Percentiles rank a stretch among this genome's conserved stretches.
phyloP scores from a whole-genome alignment of 257 asterid species.

The Fraxinus americana region DNA sequence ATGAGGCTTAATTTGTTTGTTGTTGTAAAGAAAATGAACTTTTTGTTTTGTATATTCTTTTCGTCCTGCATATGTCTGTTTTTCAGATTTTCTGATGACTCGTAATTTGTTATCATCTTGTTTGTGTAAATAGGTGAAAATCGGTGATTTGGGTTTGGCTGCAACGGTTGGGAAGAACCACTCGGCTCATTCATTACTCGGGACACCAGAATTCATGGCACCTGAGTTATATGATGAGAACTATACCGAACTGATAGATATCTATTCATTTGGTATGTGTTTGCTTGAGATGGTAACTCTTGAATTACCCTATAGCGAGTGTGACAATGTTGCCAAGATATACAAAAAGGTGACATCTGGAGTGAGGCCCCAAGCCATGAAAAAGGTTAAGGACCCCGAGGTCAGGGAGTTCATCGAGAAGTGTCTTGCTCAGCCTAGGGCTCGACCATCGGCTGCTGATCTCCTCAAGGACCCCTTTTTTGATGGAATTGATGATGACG shows the following conservation, averaged over 20 bases:
- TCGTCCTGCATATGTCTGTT: no score
- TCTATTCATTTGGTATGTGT: conserved; percentile 85
- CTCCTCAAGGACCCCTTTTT: conserved; percentile 69
- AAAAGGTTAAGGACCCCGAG: conserved; percentile 65
- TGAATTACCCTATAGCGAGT: conserved; percentile 69
- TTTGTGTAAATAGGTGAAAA: conserved; percentile 59
- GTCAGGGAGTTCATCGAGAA: conserved; percentile 66
- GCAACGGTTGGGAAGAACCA: conserved; percentile 61
- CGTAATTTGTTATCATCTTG: conserved; percentile 4
- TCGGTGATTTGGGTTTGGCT: conserved; percentile 84
- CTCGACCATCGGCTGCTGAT: conserved; percentile 70
- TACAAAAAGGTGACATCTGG: conserved; percentile 74
- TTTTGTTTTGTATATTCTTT: no score
- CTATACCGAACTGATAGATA: conserved; percentile 64
- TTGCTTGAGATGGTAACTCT: conserved; percentile 77
- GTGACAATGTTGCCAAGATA: conserved; percentile 67
- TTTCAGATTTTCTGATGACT: not conserved
- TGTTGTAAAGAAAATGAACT: not conserved
- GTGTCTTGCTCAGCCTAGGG: conserved; percentile 69
- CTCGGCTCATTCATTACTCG: conserved; percentile 66
- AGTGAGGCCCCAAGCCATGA: conserved; percentile 69
- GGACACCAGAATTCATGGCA: conserved; percentile 92
- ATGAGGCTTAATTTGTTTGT: not conserved
- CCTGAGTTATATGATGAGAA: conserved; percentile 77
- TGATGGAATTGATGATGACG: conserved; percentile 57